Conservation (phyloP, 2,329 filamentous ascomycete genomes). For the Xylariales sp. region DNA sequence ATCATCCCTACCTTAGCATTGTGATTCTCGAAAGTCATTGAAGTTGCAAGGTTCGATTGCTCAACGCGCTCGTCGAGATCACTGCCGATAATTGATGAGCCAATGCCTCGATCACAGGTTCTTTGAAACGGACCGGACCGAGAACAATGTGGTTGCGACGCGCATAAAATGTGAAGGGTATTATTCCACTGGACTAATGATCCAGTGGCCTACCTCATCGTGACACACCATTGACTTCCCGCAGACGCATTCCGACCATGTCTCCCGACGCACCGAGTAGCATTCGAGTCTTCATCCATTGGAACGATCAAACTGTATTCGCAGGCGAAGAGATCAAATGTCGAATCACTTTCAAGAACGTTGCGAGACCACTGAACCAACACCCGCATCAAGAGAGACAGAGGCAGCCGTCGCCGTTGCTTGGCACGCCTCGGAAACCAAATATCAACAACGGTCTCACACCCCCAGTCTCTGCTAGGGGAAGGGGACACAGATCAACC, state of each 20-base stretch:
- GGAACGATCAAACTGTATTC: constrained; percentile 91
- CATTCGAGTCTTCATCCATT: constrained; percentile 92
- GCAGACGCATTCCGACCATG: no score
- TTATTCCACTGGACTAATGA: neutral
- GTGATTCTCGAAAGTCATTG: neutral
- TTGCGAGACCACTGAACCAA: constrained; percentile 45
- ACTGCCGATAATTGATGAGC: neutral
- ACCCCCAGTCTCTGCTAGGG: constrained; percentile 42
- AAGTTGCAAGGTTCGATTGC: no score
- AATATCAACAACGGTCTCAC: constrained; percentile 38
- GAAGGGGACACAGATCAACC: constrained; percentile 62
- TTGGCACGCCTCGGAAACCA: constrained; percentile 31
- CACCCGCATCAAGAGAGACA: constrained; percentile 28
- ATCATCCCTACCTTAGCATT: constrained; percentile 9
- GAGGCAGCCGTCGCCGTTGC: constrained; percentile 38
- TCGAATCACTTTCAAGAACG: constrained; percentile 93
- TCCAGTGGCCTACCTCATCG: neutral
- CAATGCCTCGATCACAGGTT: constrained; percentile 6
- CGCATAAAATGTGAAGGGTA: neutral
- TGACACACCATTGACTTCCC: no score
- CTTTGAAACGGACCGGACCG: neutral
- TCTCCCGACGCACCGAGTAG: constrained; percentile 53
- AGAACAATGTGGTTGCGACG: constrained; percentile 8
- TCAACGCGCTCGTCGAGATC: no score
- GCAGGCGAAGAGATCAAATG: constrained; percentile 94